Conservation (phyloP, 139 green algal species). For the Haematococcus sp. region DNA sequence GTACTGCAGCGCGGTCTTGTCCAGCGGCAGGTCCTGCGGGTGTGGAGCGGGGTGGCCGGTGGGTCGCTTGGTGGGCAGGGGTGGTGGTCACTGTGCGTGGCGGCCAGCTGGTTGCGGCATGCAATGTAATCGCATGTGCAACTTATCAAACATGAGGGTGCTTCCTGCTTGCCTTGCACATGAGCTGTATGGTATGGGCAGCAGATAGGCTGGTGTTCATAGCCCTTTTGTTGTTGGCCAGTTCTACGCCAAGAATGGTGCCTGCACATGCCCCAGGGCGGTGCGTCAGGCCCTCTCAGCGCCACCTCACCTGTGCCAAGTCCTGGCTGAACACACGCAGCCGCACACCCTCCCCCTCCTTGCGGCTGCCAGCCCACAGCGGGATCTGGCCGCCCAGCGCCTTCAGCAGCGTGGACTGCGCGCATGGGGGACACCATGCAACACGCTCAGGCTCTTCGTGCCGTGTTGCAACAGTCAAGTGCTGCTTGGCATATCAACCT, state of each 20-base stretch:
- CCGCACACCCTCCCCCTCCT: constrained; percentile 53
- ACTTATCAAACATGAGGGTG: too few relatives aligned
- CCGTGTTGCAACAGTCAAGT: too few relatives aligned
- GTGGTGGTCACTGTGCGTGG: not conserved
- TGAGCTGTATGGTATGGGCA: too few relatives aligned
- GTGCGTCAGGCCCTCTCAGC: not conserved
- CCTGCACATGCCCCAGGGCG: not conserved
- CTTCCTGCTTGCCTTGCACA: too few relatives aligned
- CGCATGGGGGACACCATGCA: not conserved
- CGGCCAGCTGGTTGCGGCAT: not conserved
- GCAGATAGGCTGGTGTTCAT: not conserved
- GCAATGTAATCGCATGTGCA: not conserved
- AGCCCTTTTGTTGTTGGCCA: too few relatives aligned
- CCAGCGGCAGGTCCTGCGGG: constrained; percentile 63
- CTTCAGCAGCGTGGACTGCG: constrained; percentile 27
- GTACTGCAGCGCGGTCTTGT: constrained; percentile 46
- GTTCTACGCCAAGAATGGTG: too few relatives aligned
- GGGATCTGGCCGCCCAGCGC: constrained; percentile 32
- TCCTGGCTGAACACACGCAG: constrained; percentile 73
- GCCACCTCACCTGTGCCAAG: constrained; percentile 50
- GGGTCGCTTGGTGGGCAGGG: not conserved
- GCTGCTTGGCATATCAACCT: too few relatives aligned
- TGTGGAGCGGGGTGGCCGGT: not conserved
- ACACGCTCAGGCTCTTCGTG: too few relatives aligned
- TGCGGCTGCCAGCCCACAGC: constrained; percentile 41